Evolutionary conservation across 2,329 filamentous ascomycete species (phyloP).

Genomic region (Aspergillus ochraceus): DNA sequence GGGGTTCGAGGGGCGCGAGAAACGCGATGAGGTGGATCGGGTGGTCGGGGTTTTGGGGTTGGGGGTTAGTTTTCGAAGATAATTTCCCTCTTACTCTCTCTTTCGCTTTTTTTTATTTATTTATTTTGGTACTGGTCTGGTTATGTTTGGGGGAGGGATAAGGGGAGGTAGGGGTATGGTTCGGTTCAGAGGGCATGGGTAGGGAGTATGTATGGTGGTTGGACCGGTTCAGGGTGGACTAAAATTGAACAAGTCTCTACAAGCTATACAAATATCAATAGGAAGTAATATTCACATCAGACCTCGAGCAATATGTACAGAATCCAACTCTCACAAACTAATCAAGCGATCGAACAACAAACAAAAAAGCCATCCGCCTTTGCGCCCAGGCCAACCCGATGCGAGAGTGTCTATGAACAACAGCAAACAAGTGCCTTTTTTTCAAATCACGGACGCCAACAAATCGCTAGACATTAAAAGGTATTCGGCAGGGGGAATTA

Average conservation of each 20-base stretch:
- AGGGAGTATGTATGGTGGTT: no score
- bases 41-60: neutral
- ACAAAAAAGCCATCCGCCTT: neutral
- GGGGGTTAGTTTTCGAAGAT: neutral
- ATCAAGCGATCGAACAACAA: neutral
- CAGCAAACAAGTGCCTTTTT: conserved; percentile 1
- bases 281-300: neutral
- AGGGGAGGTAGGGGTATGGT: no score
- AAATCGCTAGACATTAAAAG: neutral
- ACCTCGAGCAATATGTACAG: neutral
- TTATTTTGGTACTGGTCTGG: neutral
- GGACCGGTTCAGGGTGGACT: no score
- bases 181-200: no score
- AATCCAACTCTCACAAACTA: neutral
- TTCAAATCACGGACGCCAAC: neutral
- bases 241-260: no score
- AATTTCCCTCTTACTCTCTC: no score
- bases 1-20: neutral
- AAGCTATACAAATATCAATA: neutral
- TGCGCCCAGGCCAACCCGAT: neutral
- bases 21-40: neutral
- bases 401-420: neutral
- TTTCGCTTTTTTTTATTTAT: neutral
- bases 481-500: neutral
- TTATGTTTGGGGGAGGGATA: no score